phyloP scores from a whole-genome alignment of 192 early-diverging fungal species.

The Phycomyces nitens region DNA sequence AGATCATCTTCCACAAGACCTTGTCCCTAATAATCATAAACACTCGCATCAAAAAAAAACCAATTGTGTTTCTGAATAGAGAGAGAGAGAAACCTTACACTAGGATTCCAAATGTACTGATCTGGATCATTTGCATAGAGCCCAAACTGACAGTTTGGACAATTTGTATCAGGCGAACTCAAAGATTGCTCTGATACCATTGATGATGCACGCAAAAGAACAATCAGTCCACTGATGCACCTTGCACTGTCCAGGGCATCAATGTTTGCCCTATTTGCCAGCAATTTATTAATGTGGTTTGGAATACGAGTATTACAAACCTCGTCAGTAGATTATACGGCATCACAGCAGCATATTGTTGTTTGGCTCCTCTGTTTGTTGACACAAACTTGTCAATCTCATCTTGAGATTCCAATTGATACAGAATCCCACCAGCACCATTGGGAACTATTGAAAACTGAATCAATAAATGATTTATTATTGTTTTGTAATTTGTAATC shows the following conservation, averaged over 20 bases:
- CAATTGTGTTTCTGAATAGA: too few relatives aligned
- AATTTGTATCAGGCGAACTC: constrained; percentile 57
- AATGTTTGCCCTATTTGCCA: constrained; percentile 51
- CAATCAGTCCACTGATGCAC: constrained; percentile 58
- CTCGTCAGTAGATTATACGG: constrained; percentile 57
- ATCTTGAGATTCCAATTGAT: constrained; percentile 38
- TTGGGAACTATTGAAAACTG: constrained; percentile 24
- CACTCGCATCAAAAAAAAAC: too few relatives aligned
- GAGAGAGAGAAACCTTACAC: too few relatives aligned
- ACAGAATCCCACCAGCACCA: constrained; percentile 55
- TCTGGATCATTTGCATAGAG: constrained; percentile 54
- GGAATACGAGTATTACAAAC: constrained; percentile 44
- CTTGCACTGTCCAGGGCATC: constrained; percentile 38
- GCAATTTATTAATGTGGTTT: too few relatives aligned
- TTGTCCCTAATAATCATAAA: constrained; percentile 52
- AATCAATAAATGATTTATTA: too few relatives aligned
- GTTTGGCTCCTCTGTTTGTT: constrained; percentile 20
- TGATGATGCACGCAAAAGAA: constrained; percentile 37
- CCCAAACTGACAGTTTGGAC: constrained; percentile 69
- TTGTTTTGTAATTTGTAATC: too few relatives aligned
- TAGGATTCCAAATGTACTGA: constrained; percentile 67
- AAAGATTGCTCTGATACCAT: neutral
- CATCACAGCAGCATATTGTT: constrained; percentile 57
- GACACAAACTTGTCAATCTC: constrained; percentile 50
- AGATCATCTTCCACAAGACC: constrained; percentile 50